Conservation (phyloP, 345 rosid genomes). For the Citrus hindsii region DNA sequence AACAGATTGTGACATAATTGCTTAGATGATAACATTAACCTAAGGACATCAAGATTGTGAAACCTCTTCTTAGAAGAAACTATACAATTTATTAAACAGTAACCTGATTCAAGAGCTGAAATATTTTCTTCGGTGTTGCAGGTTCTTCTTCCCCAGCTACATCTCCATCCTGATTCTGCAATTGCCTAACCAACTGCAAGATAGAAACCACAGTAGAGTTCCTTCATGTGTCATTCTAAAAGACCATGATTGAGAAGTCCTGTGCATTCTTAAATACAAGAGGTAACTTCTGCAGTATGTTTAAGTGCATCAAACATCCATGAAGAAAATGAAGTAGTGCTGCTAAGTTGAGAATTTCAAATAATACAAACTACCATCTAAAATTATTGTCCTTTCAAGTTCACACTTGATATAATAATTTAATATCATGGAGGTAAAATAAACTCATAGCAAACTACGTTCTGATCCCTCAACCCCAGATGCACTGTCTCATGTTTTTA, state of each 20-base stretch:
- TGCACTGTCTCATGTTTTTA: not conserved
- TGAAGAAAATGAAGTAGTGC: not conserved
- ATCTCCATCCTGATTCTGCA: conserved; percentile 67
- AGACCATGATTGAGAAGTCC: not conserved
- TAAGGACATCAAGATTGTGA: not conserved
- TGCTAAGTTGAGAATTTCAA: not conserved
- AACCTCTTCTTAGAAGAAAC: not conserved
- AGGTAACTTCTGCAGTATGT: not conserved
- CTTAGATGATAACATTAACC: not conserved
- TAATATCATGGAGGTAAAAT: not conserved
- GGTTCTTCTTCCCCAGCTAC: conserved; percentile 58
- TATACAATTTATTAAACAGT: not conserved
- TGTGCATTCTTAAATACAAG: not conserved
- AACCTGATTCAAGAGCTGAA: conserved; percentile 84
- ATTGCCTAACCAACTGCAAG: conserved; percentile 68
- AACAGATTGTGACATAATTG: not conserved
- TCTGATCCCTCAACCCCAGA: not conserved
- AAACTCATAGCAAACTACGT: not conserved
- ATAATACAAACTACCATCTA: not conserved
- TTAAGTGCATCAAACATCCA: not conserved
- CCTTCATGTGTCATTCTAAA: not conserved
- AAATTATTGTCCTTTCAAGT: not conserved
- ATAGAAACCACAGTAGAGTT: conserved; percentile 9
- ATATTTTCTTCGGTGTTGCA: conserved; percentile 63
- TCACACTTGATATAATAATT: not conserved